Conservation (phyloP, 805 yeast genomes). For the Kuraishia hungarica region DNA sequence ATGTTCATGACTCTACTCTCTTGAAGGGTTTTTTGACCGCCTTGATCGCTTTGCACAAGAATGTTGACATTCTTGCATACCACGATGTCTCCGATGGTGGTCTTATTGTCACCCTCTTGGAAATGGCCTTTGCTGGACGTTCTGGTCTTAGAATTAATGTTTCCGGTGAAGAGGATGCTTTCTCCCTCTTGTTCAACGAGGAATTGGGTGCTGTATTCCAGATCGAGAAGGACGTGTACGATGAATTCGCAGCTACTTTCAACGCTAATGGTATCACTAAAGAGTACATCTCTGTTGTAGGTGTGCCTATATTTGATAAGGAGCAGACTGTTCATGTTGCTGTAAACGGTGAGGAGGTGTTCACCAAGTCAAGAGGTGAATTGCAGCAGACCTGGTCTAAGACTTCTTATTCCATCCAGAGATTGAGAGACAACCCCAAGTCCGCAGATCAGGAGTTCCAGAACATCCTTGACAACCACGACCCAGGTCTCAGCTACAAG, state of each 20-base stretch:
- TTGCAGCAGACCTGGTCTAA: constrained; percentile 81
- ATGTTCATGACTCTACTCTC: constrained; percentile 58
- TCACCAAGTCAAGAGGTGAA: constrained; percentile 50
- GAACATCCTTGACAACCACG: constrained; percentile 64
- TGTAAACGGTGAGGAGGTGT: constrained; percentile 37
- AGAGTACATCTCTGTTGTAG: constrained; percentile 53
- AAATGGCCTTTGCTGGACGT: constrained; percentile 97
- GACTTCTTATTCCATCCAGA: constrained; percentile 86
- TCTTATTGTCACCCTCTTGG: constrained; percentile 70
- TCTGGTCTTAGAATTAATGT: constrained; percentile 62
- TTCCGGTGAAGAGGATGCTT: constrained; percentile 20
- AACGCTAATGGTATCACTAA: constrained; percentile 48
- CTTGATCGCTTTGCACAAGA: constrained; percentile 62
- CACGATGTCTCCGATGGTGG: constrained; percentile 99
- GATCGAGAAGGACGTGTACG: constrained; percentile 43
- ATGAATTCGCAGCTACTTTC: constrained; percentile 47
- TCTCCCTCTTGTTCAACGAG: constrained; percentile 69
- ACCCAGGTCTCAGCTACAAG: constrained; percentile 85
- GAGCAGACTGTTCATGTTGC: constrained; percentile 38
- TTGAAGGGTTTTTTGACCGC: constrained; percentile 68
- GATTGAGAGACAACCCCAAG: constrained; percentile 88
- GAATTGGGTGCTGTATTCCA: constrained; percentile 97
- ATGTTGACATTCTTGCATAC: constrained; percentile 67
- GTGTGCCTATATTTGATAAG: constrained; percentile 48
- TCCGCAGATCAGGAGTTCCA: constrained; percentile 82